phyloP scores from a whole-genome alignment of 306 rosid genomes.

The Begonia fuchsioides region DNA sequence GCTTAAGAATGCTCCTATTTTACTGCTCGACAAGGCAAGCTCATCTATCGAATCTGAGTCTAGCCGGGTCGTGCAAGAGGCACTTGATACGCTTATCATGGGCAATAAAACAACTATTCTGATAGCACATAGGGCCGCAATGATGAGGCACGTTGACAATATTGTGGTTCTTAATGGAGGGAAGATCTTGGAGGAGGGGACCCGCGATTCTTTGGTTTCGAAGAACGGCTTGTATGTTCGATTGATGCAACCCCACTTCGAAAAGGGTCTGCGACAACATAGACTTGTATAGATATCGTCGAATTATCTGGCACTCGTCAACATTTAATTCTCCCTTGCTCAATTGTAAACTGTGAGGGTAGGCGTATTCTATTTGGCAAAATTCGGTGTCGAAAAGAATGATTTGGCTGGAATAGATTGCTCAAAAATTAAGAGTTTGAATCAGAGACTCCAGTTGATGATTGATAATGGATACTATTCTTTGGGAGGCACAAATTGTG shows the following conservation, averaged over 20 bases:
- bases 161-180: constrained; percentile 99
- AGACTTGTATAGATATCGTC: constrained; percentile 50
- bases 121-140: constrained; percentile 96
- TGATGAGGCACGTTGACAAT: constrained; percentile 98
- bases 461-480: constrained; percentile 38
- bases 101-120: constrained; percentile 97
- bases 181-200: constrained; percentile 88
- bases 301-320: constrained; percentile 13
- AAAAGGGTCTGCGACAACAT: constrained; percentile 85
- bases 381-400: constrained; percentile 20
- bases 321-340: constrained; percentile 2
- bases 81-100: constrained; percentile 94
- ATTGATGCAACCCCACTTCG: constrained; percentile 97
- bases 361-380: constrained; percentile 19
- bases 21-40: constrained; percentile 94
- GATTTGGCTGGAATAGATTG: constrained; percentile 11
- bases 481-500: constrained; percentile 50
- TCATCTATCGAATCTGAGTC: constrained; percentile 97
- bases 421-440: not conserved
- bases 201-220: constrained; percentile 59
- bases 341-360: constrained; percentile 13
- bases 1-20: constrained; percentile 88
- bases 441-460: too few relatives aligned
- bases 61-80: constrained; percentile 98
- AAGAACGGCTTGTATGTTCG: constrained; percentile 93